Evolutionary conservation across 306 rosid genomes (phyloP).

Genomic region (Citrullus colocynthis): DNA sequence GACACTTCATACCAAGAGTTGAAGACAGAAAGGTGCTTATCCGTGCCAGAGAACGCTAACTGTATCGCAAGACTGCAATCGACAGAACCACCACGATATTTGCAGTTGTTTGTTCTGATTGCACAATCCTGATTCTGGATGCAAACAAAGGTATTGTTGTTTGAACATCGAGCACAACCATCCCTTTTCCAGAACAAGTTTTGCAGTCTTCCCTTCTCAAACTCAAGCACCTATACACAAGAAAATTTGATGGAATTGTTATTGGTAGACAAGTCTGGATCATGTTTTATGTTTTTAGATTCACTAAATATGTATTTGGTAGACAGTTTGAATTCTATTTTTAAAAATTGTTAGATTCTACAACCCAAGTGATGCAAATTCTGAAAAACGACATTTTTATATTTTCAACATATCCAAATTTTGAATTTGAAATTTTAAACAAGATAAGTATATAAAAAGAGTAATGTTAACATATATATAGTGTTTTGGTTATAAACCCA

Average conservation of each 20-base stretch:
- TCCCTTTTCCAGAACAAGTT: constrained; percentile 80
- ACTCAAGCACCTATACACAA: constrained; percentile 58
- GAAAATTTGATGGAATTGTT: background rate
- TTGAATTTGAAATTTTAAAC: too few relatives aligned
- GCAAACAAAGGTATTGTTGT: constrained; percentile 52
- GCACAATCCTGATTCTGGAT: constrained; percentile 79
- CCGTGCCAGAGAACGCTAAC: constrained; percentile 89
- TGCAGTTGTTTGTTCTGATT: constrained; percentile 52
- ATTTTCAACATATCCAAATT: too few relatives aligned
- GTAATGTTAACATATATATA: too few relatives aligned
- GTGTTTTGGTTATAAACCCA: too few relatives aligned
- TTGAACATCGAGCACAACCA: constrained; percentile 57
- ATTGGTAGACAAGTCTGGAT: too few relatives aligned
- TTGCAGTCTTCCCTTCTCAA: constrained; percentile 76
- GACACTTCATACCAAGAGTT: constrained; percentile 97
- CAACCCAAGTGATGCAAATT: too few relatives aligned
- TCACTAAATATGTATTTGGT: too few relatives aligned
- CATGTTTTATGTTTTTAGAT: too few relatives aligned
- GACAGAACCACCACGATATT: constrained; percentile 44
- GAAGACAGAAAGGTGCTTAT: constrained; percentile 64
- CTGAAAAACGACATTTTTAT: too few relatives aligned
- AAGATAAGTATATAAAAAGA: too few relatives aligned
- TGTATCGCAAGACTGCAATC: constrained; percentile 90
- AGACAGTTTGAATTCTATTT: too few relatives aligned
- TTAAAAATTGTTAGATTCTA: too few relatives aligned